A percentile compares a stretch with the other conserved stretches of the same genome.
Conservation (phyloP, 2,329 filamentous ascomycete species). For the Sclerotinia glacialis region DNA sequence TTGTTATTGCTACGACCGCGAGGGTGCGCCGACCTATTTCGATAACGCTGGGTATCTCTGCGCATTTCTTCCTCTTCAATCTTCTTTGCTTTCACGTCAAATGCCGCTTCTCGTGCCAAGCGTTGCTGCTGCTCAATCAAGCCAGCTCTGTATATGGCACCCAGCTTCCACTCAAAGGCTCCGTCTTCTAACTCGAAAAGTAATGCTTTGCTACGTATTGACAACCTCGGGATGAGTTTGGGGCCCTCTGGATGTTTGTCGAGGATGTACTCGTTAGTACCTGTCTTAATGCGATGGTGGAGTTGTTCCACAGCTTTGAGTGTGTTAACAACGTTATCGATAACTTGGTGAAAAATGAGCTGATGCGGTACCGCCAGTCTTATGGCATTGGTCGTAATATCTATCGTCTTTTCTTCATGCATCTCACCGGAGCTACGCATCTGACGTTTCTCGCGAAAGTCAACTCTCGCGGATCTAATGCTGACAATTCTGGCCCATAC, state of each 20-base stretch:
- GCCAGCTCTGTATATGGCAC: constrained; percentile 88
- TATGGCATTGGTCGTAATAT: constrained; percentile 80
- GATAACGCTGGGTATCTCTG: constrained; percentile 51
- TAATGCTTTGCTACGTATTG: constrained; percentile 75
- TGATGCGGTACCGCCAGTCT: constrained; percentile 88
- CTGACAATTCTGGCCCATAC: constrained; percentile 87
- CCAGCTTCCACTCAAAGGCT: constrained; percentile 95
- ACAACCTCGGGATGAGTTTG: constrained; percentile 82
- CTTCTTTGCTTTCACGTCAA: constrained; percentile 80
- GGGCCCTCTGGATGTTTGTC: constrained; percentile 82
- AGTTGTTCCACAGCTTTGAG: constrained; percentile 85
- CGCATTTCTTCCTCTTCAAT: constrained; percentile 68
- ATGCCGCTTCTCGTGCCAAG: constrained; percentile 85
- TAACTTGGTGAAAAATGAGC: constrained; percentile 80
- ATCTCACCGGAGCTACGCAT: constrained; percentile 59
- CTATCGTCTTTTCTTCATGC: constrained; percentile 76
- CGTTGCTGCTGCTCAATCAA: constrained; percentile 87
- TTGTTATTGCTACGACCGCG: constrained; percentile 36
- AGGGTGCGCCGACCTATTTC: constrained; percentile 51
- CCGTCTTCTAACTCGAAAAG: constrained; percentile 94
- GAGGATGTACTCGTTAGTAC: constrained; percentile 82
- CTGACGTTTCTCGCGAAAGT: constrained; percentile 72
- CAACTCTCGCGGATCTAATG: constrained; percentile 75
- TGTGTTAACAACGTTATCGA: constrained; percentile 90
- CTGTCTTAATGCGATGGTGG: constrained; percentile 87